Conservation (phyloP, 306 rosid species). For the Boehmeria nivea region DNA sequence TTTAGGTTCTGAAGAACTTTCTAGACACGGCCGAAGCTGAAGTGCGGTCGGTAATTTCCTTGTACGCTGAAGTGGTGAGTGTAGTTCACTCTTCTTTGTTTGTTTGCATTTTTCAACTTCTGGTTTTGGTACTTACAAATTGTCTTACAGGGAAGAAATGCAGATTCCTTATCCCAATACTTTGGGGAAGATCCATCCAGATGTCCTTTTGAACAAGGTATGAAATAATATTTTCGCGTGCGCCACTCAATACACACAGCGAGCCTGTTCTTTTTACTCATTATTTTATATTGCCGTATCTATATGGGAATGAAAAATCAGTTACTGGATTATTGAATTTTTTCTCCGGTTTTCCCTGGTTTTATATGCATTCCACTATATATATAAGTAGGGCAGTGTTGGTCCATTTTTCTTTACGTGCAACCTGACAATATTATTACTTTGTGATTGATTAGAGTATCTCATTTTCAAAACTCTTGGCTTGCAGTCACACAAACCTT, state of each 20-base stretch:
- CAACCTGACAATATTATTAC: background rate
- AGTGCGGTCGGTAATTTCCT: constrained; percentile 82
- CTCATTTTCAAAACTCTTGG: constrained; percentile 1
- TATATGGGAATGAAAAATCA: too few relatives aligned
- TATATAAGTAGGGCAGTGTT: too few relatives aligned
- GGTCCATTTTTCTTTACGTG: background rate
- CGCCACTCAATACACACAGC: too few relatives aligned
- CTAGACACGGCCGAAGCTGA: constrained; percentile 95
- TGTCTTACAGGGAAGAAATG: constrained; percentile 83
- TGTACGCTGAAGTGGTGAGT: constrained; percentile 97
- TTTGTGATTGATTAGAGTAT: background rate
- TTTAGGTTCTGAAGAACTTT: constrained; percentile 81
- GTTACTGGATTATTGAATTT: too few relatives aligned
- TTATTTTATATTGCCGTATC: too few relatives aligned
- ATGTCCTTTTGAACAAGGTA: constrained; percentile 99
- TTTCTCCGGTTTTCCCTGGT: too few relatives aligned
- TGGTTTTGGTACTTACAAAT: constrained; percentile 16
- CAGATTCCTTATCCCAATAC: constrained; percentile 94
- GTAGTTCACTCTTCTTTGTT: constrained; percentile 12
- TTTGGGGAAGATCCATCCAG: constrained; percentile 99
- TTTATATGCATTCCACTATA: too few relatives aligned
- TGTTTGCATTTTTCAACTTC: constrained; percentile 10
- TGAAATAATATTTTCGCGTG: constrained; percentile 3
- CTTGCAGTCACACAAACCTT: constrained; percentile 92
- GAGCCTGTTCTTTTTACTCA: too few relatives aligned